These are phyloP conservation scores for Aschersonia sp. DNA, from an alignment of 2,329 filamentous ascomycete species.

Conservation along the genomic window DNA sequence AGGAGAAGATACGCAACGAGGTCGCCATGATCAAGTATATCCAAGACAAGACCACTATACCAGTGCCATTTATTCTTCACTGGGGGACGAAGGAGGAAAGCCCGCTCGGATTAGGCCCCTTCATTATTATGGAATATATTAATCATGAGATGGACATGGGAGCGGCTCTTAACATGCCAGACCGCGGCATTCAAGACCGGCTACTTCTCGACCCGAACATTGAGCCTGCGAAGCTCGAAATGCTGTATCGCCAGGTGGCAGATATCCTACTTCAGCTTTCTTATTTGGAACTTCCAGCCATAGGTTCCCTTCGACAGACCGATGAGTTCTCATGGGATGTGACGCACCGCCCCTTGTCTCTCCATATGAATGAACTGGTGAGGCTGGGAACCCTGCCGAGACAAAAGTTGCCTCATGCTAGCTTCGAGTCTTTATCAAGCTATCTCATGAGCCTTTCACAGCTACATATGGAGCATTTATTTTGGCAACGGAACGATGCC, in stretches of 20 bases:
- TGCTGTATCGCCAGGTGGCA: slow-evolving; percentile 1
- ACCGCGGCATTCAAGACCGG: not conserved
- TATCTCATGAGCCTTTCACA: not conserved
- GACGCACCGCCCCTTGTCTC: slow-evolving; percentile 9
- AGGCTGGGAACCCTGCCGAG: slow-evolving; percentile 1
- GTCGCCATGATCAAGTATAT: slow-evolving; percentile 5
- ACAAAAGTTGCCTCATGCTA: not conserved
- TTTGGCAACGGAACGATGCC: slow-evolving; percentile 21
- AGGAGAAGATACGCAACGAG: slow-evolving; percentile 6
- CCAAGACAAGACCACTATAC: slow-evolving; percentile 4
- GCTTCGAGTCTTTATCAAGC: not conserved
- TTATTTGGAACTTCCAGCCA: not conserved
- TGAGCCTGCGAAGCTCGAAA: not conserved
- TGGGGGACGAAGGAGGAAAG: slow-evolving; percentile 6
- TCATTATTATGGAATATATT: slow-evolving; percentile 6
- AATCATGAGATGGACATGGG: slow-evolving; percentile 3
- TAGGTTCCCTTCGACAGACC: slow-evolving; percentile 1
- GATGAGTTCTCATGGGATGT: slow-evolving; percentile 7
- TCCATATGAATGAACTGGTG: slow-evolving; percentile 3
- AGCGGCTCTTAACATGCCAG: not conserved
- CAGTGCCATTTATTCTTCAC: slow-evolving; percentile 5
- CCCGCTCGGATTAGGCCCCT: slow-evolving; percentile 4
- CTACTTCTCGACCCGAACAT: slow-evolving; percentile 1
- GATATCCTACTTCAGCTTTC: slow-evolving; percentile 2
- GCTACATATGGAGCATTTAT: slow-evolving; percentile 2